Evolutionary conservation across 306 rosid species (phyloP).

Genomic region (Begonia fuchsioides): DNA sequence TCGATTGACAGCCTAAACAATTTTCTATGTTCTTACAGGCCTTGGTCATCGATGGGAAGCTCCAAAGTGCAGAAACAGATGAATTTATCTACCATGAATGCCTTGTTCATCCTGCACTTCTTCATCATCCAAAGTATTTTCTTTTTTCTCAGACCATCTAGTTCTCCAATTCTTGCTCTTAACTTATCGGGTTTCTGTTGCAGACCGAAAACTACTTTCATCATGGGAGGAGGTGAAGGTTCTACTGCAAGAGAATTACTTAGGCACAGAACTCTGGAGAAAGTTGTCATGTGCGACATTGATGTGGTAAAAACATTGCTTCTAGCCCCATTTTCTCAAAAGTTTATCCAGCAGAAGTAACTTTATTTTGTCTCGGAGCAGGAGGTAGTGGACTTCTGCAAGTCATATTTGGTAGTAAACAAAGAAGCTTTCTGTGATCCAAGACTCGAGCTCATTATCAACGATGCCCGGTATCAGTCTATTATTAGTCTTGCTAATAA

Average conservation of each 20-base stretch:
- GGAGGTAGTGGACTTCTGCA: constrained; percentile 94
- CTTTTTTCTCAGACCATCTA: neutral
- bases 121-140: constrained; percentile 71
- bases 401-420: constrained; percentile 69
- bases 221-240: constrained; percentile 99
- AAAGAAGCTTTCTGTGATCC: constrained; percentile 73
- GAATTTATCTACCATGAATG: constrained; percentile 94
- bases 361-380: constrained; percentile 18
- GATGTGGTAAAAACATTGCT: constrained; percentile 44
- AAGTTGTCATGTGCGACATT: constrained; percentile 92
- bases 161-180: neutral
- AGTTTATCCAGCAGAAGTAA: too few relatives aligned
- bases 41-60: constrained; percentile 90
- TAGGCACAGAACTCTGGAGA: constrained; percentile 64
- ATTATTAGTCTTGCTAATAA: neutral
- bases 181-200: neutral
- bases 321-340: too few relatives aligned
- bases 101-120: constrained; percentile 89
- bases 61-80: constrained; percentile 95
- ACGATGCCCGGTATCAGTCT: constrained; percentile 60
- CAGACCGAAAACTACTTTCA: constrained; percentile 66
- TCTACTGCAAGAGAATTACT: constrained; percentile 94
- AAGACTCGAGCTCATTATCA: constrained; percentile 71
- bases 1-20: too few relatives aligned
- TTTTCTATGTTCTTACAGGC: constrained; percentile 28